Conservation (phyloP, 768 basidiomycete species). For the Podaxis sp. region DNA sequence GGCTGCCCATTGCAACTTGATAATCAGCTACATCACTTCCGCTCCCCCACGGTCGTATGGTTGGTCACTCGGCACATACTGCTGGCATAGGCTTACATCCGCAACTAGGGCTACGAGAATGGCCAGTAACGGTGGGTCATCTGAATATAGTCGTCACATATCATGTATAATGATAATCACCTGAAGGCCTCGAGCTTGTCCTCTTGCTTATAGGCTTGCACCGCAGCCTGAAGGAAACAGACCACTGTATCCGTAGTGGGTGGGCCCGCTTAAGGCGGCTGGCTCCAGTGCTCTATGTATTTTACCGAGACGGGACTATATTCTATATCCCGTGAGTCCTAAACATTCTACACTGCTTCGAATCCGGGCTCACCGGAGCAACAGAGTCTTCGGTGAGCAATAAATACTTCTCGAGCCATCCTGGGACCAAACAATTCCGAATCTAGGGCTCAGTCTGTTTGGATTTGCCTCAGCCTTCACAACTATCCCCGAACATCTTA, state of each 20-base stretch:
- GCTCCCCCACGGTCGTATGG: conserved; percentile 1
- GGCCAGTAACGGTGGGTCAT: neutral
- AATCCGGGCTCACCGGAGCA: neutral
- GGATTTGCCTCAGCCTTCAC: conserved; percentile 2
- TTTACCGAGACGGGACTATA: conserved; percentile 11
- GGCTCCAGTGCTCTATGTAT: conserved; percentile 6
- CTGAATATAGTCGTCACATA: neutral
- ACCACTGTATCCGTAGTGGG: neutral
- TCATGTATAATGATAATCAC: neutral
- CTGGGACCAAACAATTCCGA: neutral
- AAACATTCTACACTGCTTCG: neutral
- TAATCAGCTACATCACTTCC: neutral
- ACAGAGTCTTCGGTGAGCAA: conserved; percentile 2
- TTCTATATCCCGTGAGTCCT: conserved; percentile 7
- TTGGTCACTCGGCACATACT: neutral
- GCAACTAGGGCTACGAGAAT: conserved; percentile 6
- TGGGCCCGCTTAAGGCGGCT: neutral
- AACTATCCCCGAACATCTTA: neutral
- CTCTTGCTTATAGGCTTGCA: neutral
- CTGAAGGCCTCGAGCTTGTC: neutral
- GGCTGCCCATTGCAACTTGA: neutral
- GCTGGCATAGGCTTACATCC: neutral
- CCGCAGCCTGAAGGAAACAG: neutral
- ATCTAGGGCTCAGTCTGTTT: conserved; percentile 3
- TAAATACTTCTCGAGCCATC: neutral